Evolutionary conservation across 2,329 filamentous ascomycete species (phyloP), one percentile per base, ranked within the genome.

Genomic region (Paecilomyces niveus): DNA sequence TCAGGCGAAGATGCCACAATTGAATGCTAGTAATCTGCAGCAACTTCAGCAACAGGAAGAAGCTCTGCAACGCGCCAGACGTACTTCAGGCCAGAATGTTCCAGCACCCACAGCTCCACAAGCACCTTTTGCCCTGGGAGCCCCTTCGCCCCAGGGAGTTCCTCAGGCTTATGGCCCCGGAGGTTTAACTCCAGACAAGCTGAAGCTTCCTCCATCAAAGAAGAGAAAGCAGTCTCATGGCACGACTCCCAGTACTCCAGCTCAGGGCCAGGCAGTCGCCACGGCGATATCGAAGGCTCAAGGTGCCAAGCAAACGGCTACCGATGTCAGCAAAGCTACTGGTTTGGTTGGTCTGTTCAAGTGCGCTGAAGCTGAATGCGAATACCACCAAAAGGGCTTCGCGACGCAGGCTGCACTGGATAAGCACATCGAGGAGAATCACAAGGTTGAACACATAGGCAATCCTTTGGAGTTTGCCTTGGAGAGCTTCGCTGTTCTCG

Each of bases 161-260:
- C 83, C 84, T 8, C 79, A 80, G 60, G 83, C 81, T 55, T 83
- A 84, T 58, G 77, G 76, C 8, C 75, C 77, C 21, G 78, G 77
- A 21, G 76, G 78, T 54, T 76, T 86, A 54, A 83, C 80, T 3
- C 77, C 79, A 10, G 81, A 83, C 55, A 82, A 85, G 62, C 76
- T 87, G 53, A 81, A 83, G 53, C 70, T 86, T 24, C 84, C 84
- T 18, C 77, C 80, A 2, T 75, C 77, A 58, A 87, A 86, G 74
- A 82, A 78, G 65, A 77, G 79, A 56, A 85, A 83, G 74, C 76
- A 82, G 61, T 80, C 79, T 56, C 76, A 80, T 56, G n/a, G 58
- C 58, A 15, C 63, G 62, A 22, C 58, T 58, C 32, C 53, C 55
- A 1, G 56, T 32, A 70, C 70, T 13, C 67, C 72, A 22, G 58